Evolutionary conservation across 106 monocot species (phyloP), one percentile per base, ranked within the genome.

Genomic region (Cymbidium sinense): DNA sequence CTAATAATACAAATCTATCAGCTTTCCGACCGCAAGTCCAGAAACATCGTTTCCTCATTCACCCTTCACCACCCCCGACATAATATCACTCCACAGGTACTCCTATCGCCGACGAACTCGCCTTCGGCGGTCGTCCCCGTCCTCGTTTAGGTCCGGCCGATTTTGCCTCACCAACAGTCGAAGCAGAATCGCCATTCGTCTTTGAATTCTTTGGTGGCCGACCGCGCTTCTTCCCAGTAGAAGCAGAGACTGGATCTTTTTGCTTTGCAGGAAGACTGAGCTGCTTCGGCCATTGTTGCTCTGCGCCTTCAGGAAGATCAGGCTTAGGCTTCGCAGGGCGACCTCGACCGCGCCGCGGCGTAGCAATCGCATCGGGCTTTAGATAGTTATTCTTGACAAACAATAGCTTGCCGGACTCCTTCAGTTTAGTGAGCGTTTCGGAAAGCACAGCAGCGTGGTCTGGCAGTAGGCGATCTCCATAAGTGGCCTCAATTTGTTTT

Each of bases 401-500:
- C 20, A 85, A 2, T 8, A 88, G 77, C 77, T 88, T 82, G 7
- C 85, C 83, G 61, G 75, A 43, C 55, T 83, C 85, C 78, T 83
- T 85, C 85, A 88, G 83, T 41, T 84, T 74, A 7, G 82, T 85
- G 17, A 88, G 75, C 44, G 85, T 77, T 27, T 85, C 88, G 18
- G 88, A 64, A 44, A 88, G 80, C 47, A 83, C 71, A 50, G 77
- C 74, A 20, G 76, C 5, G 70, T 85, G 85, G n/a, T 82, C 51
- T 55, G 77, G 73, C 23, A 90, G 84, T 23, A 93, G 85, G 36
- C 84, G 86, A 11, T 76, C 78, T 9, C 74, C 84, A 77, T 95
- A 83, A 75, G 80, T 79, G 0, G 86, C 81, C 34, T 88, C 90
- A 36, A 95, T 95, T 87, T 86, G 77, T 76, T 84, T 89, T 15